Conservation (phyloP, 768 basidiomycete genomes). For the Scleroderma bovista region DNA sequence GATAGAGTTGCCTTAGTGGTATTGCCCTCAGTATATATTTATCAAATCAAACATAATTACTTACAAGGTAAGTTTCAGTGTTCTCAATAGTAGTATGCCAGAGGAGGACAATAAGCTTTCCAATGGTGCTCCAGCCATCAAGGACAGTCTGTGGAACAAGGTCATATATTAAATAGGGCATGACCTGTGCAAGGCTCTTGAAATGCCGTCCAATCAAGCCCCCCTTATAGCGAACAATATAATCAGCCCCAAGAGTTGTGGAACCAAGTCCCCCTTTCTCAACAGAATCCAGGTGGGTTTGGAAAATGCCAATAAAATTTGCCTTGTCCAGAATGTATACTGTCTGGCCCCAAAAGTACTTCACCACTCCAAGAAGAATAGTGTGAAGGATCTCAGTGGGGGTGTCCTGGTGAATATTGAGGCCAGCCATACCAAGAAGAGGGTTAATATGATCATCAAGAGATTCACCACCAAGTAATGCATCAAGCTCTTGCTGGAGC, state of each 20-base stretch:
- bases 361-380: constrained; percentile 29
- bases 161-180: constrained; percentile 26
- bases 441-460: constrained; percentile 11
- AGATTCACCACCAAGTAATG: not conserved
- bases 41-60: not conserved
- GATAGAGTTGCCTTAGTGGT: not conserved
- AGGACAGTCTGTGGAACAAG: constrained; percentile 22
- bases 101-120: constrained; percentile 31
- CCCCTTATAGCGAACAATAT: constrained; percentile 28
- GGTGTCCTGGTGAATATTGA: constrained; percentile 27
- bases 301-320: constrained; percentile 15
- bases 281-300: constrained; percentile 20
- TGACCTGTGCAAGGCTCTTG: constrained; percentile 27
- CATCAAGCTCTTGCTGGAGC: constrained; percentile 5
- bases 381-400: constrained; percentile 32
- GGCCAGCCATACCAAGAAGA: constrained; percentile 10
- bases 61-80: constrained; percentile 28
- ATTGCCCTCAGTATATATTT: not conserved
- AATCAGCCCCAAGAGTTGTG: constrained; percentile 21
- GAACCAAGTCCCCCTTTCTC: constrained; percentile 19
- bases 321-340: constrained; percentile 18
- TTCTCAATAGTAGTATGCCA: constrained; percentile 39
- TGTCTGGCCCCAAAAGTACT: constrained; percentile 29
- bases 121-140: constrained; percentile 26
- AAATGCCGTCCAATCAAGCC: constrained; percentile 30